Base-by-base conservation (phyloP, 257 asterid genomes). In the Solanum appendiculatum region DNA sequence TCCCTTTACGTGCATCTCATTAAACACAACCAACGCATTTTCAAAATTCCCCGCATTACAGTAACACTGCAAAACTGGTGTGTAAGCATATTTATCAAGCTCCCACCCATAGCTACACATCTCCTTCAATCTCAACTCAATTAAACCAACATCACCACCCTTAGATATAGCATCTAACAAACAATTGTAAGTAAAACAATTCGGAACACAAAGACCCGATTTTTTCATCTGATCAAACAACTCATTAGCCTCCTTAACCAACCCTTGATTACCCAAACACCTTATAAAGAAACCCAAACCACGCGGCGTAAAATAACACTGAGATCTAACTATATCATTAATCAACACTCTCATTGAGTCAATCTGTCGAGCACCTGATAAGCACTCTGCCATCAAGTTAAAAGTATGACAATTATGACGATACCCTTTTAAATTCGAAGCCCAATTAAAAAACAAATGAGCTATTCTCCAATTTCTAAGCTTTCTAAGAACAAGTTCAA, bases 281-380 rank as follows among this genome's bases (percentile, higher is more conserved):
- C 98, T 94, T 21, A 96, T 33, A 77, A 95, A 93, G 90, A 90
- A 95, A 83, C 99, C 99, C 74, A 96, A 92, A 63, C 98, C 97
- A 72, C 98, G 98, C 9, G 99, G 96, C 6, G 98, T 90, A 95
- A 95, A 91, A 39, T 69, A 89, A 89, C 95, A 90, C 86, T 84
- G 37, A 3, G 93, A 92, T 18, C 84, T 89, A 74, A 83, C 80
- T 72, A 95, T 15, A 81, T 89, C 87, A 23, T 56, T 63, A 21
- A 96, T 93, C 44, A 96, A 94, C 6, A 64, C 88, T 89, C 87
- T 94, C 91, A 96, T 86, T 85, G 92, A 78, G 89, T 91, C 95
- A 92, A 90, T 95, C 90, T 94, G 99, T 92, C 98, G 98, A 93
- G 96, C 98, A 92, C 31, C 86, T 93, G 96, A 92, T 8, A 96